phyloP scores from a whole-genome alignment of 352 stramenopile species.

The Globisporangium megalacanthum region DNA sequence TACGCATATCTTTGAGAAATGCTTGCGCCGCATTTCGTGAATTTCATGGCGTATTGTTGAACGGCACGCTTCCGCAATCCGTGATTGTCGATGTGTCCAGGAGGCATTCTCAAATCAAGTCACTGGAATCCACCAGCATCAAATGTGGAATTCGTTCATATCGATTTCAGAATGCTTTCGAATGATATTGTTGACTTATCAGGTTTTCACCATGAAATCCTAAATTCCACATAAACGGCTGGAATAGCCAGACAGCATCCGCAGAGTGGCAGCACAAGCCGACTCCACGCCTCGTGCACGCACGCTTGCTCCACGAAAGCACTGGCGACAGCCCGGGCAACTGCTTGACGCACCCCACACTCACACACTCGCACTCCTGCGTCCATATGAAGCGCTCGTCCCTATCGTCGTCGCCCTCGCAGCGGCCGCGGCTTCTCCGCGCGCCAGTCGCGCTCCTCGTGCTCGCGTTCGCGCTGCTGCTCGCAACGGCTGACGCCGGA shows the following conservation, averaged over 20 bases:
- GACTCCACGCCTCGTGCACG: not conserved
- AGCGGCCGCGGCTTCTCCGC: not conserved
- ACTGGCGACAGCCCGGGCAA: too few species aligned
- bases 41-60: slow-evolving; percentile 5
- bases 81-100: not conserved
- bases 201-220: too few species aligned
- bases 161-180: too few species aligned
- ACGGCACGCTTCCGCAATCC: not conserved
- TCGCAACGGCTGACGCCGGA: slow-evolving; percentile 17
- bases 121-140: not conserved
- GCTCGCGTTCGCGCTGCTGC: slow-evolving; percentile 21
- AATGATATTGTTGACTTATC: too few species aligned
- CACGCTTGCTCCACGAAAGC: not conserved
- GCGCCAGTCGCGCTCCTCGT: slow-evolving; percentile 15
- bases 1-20: not conserved
- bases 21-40: too few species aligned
- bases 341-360: too few species aligned
- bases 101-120: not conserved
- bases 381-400: not conserved
- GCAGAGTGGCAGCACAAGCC: too few species aligned
- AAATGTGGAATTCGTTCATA: not conserved
- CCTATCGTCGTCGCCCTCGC: not conserved
- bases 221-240: too few species aligned
- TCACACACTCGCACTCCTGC: not conserved
- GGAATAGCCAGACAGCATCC: too few species aligned